A percentile compares a stretch with the other conserved stretches of the same genome.
phyloP scores from a whole-genome alignment of 2,329 filamentous ascomycete species.

The Ophiostoma sp. region DNA sequence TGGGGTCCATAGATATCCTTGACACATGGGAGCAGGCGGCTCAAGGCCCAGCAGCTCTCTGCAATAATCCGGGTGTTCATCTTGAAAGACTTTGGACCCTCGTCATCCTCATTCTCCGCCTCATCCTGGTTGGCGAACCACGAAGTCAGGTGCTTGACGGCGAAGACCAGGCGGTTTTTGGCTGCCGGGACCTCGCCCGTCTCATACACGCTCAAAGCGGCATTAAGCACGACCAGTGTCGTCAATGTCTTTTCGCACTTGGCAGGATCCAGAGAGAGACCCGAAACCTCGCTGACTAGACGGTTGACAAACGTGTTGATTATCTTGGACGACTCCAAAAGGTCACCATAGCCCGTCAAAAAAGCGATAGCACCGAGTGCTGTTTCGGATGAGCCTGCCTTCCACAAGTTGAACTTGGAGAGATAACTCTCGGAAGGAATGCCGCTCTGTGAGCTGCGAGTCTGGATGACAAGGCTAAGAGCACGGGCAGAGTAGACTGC shows the following conservation, averaged over 20 bases:
- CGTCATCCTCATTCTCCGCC: neutral
- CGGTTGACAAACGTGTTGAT: slow-evolving; percentile 54
- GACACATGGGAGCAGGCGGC: slow-evolving; percentile 64
- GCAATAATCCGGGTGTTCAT: slow-evolving; percentile 38
- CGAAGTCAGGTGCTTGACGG: slow-evolving; percentile 69
- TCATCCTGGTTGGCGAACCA: slow-evolving; percentile 46
- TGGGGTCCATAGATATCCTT: slow-evolving; percentile 81
- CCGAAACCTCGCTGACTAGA: slow-evolving; percentile 56
- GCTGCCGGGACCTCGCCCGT: slow-evolving; percentile 51
- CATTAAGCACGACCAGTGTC: slow-evolving; percentile 50
- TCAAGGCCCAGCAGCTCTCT: slow-evolving; percentile 52
- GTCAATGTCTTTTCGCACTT: slow-evolving; percentile 42
- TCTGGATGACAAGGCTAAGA: slow-evolving; percentile 47
- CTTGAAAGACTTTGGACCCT: slow-evolving; percentile 32
- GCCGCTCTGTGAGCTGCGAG: slow-evolving; percentile 35
- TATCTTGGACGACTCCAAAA: slow-evolving; percentile 43
- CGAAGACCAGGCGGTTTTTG: slow-evolving; percentile 70
- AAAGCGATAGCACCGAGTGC: slow-evolving; percentile 47
- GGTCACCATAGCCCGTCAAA: slow-evolving; percentile 49
- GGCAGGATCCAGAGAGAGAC: slow-evolving; percentile 35
- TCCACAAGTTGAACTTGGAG: slow-evolving; percentile 42
- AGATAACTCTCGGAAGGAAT: neutral
- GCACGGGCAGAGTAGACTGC: slow-evolving; percentile 51
- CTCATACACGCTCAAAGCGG: slow-evolving; percentile 49
- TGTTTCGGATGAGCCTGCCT: slow-evolving; percentile 39